phyloP scores from a whole-genome alignment of 495 filamentous ascomycete species.

The Pseudevernia furfuracea region DNA sequence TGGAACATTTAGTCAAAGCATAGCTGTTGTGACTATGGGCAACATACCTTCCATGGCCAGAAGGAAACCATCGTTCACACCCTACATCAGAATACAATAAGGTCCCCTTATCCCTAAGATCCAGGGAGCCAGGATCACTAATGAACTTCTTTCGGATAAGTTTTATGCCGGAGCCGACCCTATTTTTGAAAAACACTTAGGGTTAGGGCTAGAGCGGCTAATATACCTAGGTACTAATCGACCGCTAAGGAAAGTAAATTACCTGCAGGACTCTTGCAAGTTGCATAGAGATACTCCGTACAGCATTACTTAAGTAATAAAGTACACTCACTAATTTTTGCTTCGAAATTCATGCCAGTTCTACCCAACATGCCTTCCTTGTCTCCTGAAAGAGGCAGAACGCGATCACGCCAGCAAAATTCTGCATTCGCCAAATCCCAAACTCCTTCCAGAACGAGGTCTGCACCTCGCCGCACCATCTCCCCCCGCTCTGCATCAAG shows the following conservation, averaged over 20 bases:
- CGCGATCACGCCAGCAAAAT: conserved; percentile 29
- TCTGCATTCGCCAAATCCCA: conserved; percentile 26
- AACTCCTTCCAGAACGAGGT: conserved; percentile 30
- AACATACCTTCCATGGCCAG: conserved; percentile 67
- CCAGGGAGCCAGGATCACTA: too few relatives aligned
- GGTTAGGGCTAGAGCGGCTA: too few relatives aligned
- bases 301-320: too few relatives aligned
- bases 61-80: conserved; percentile 61
- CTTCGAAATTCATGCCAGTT: background rate
- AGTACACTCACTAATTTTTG: too few relatives aligned
- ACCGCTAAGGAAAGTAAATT: too few relatives aligned
- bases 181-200: too few relatives aligned
- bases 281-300: too few relatives aligned
- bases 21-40: conserved; percentile 12
- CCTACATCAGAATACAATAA: background rate
- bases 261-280: too few relatives aligned
- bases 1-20: conserved; percentile 20
- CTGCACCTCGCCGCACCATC: conserved; percentile 39
- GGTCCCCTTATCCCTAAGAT: too few relatives aligned
- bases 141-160: too few relatives aligned
- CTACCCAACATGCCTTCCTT: conserved; percentile 23
- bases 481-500: conserved; percentile 41
- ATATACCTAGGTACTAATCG: too few relatives aligned
- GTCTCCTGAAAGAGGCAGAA: conserved; percentile 27
- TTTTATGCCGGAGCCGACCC: too few relatives aligned